phyloP scores from a whole-genome alignment of 2,329 filamentous ascomycete genomes.

The Dothideomycetes sp. region DNA sequence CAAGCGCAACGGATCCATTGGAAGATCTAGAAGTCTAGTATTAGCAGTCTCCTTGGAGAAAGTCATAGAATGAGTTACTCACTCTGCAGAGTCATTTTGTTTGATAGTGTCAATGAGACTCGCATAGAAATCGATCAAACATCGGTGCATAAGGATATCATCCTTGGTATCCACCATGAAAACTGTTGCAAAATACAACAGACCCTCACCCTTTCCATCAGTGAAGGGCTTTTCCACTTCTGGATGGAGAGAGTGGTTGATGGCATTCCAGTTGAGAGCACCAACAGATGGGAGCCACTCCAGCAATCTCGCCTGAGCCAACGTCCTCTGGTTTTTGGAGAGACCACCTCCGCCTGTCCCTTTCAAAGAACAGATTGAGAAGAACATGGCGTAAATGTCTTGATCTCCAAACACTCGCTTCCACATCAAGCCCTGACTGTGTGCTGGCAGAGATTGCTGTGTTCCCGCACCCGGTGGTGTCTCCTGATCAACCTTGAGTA shows the following conservation, averaged over 20 bases:
- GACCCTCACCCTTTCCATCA: slow-evolving; percentile 29
- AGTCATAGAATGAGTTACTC: not conserved
- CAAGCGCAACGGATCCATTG: slow-evolving; percentile 32
- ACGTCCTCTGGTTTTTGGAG: slow-evolving; percentile 45
- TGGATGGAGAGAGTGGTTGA: slow-evolving; percentile 42
- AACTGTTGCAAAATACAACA: slow-evolving; percentile 47
- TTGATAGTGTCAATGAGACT: slow-evolving; percentile 41
- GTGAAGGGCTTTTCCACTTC: slow-evolving; percentile 40
- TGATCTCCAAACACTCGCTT: slow-evolving; percentile 52
- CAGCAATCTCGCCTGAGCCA: slow-evolving; percentile 52
- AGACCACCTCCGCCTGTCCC: slow-evolving; percentile 28
- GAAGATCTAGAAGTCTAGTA: slow-evolving; percentile 10
- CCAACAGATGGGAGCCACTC: slow-evolving; percentile 48
- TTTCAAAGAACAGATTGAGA: slow-evolving; percentile 44
- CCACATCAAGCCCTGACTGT: slow-evolving; percentile 49
- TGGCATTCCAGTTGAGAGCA: slow-evolving; percentile 45
- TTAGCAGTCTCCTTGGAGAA: not conserved
- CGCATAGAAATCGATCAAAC: slow-evolving; percentile 48
- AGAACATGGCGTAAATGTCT: slow-evolving; percentile 49
- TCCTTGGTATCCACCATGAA: slow-evolving; percentile 48
- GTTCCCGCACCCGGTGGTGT: slow-evolving; percentile 24
- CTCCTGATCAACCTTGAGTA: slow-evolving; percentile 44
- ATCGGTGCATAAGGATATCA: slow-evolving; percentile 53
- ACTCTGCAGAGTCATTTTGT: slow-evolving; percentile 16
- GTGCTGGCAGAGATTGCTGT: slow-evolving; percentile 17